A percentile compares a stretch with the other conserved stretches of the same genome.
phyloP scores from a whole-genome alignment of 108 stramenopile genomes.

The Parmales sp. region DNA sequence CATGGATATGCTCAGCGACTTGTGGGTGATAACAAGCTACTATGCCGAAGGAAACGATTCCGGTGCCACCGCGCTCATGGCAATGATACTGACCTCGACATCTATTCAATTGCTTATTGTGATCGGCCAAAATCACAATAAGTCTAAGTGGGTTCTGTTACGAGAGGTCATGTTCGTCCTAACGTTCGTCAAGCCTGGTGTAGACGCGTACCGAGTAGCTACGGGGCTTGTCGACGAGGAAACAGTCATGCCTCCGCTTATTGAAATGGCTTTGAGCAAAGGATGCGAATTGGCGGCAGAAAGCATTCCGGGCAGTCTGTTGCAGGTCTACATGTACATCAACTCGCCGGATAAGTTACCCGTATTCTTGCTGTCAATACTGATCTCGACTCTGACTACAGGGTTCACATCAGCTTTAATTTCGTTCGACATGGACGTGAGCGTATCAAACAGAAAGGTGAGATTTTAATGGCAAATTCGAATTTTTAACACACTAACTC shows the following conservation, averaged over 20 bases:
- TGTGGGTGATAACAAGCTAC: conserved; percentile 72
- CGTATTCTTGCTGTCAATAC: not conserved
- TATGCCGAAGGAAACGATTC: conserved; percentile 54
- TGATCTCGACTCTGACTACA: not conserved
- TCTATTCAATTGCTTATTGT: not conserved
- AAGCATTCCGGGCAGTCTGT: not conserved
- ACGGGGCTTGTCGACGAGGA: not conserved
- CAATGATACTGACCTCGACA: not conserved
- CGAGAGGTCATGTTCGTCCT: not conserved
- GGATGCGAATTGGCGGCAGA: not conserved
- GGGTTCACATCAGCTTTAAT: too few relatives aligned
- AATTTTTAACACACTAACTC: too few relatives aligned
- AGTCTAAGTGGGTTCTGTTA: not conserved
- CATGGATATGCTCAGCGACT: too few relatives aligned
- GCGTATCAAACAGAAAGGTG: too few relatives aligned
- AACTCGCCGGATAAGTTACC: not conserved
- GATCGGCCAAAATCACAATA: not conserved
- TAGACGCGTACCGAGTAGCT: not conserved
- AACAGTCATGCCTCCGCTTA: not conserved
- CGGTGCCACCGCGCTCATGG: not conserved
- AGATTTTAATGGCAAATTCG: too few relatives aligned
- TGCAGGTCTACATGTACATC: not conserved
- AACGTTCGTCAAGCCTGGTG: conserved; percentile 1
- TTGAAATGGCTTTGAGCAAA: not conserved
- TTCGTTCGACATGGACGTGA: too few relatives aligned